phyloP scores from a whole-genome alignment of 495 filamentous ascomycete genomes.

The Aspergillus carlsbadensis region DNA sequence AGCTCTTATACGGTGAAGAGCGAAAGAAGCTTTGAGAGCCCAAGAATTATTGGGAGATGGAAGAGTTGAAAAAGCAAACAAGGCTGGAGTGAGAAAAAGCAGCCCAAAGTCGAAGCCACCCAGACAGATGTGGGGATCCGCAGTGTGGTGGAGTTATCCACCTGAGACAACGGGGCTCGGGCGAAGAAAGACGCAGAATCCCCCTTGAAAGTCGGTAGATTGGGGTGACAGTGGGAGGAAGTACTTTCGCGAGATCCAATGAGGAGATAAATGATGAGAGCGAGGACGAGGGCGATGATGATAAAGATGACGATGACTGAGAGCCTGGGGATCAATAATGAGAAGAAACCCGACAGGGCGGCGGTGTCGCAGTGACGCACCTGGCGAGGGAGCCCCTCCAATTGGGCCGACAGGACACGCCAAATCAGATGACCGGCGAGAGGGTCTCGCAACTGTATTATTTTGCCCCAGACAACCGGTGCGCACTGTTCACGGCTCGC shows the following conservation, averaged over 20 bases:
- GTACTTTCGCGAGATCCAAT: background rate
- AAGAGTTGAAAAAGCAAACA: constrained; percentile 13
- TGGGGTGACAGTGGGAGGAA: background rate
- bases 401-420: background rate
- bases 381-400: background rate
- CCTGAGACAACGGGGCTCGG: constrained; percentile 1
- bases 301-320: constrained; percentile 6
- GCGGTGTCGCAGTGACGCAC: background rate
- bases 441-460: background rate
- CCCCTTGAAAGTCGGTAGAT: background rate
- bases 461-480: background rate
- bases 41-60: constrained; percentile 5
- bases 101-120: constrained; percentile 2
- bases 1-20: background rate
- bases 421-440: constrained; percentile 5
- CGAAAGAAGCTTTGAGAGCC: background rate
- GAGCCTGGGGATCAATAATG: background rate
- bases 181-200: background rate
- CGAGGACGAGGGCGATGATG: background rate
- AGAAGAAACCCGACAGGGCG: background rate
- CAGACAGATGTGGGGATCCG: constrained; percentile 5
- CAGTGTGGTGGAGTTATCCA: background rate
- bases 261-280: background rate
- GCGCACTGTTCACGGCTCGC: background rate
- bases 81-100: background rate